These are phyloP conservation scores for Diutina neorugosa DNA, from an alignment of 1,139 yeast species.

Conservation along the genomic window DNA sequence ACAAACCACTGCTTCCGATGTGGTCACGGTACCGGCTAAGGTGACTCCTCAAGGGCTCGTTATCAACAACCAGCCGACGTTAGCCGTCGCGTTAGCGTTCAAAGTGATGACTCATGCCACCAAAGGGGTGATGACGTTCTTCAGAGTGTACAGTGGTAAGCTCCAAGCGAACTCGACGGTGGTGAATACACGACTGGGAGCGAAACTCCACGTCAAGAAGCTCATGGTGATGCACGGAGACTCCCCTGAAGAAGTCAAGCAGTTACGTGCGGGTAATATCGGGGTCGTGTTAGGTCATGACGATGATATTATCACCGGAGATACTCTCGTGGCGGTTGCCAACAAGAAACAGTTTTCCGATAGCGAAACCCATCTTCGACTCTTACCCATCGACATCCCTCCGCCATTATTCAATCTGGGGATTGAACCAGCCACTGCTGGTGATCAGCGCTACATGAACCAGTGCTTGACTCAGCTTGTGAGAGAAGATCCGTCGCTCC, in stretches of 20 bases:
- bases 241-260: slow-evolving; percentile 56
- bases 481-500: slow-evolving; percentile 73
- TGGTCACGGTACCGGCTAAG: slow-evolving; percentile 18
- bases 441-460: slow-evolving; percentile 63
- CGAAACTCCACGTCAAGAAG: slow-evolving; percentile 52
- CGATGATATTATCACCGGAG: slow-evolving; percentile 76
- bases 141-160: slow-evolving; percentile 78
- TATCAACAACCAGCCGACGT: slow-evolving; percentile 40
- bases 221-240: slow-evolving; percentile 84
- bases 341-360: slow-evolving; percentile 35
- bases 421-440: slow-evolving; percentile 72
- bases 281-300: slow-evolving; percentile 76
- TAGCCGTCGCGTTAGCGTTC: slow-evolving; percentile 79
- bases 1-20: slow-evolving; percentile 7
- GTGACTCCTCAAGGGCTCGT: slow-evolving; percentile 38
- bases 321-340: slow-evolving; percentile 57
- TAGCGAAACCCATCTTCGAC: slow-evolving; percentile 36
- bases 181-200: slow-evolving; percentile 59
- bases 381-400: slow-evolving; percentile 74
- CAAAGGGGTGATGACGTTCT: slow-evolving; percentile 75
- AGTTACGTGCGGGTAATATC: slow-evolving; percentile 65
- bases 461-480: slow-evolving; percentile 52
- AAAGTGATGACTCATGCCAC: slow-evolving; percentile 81
- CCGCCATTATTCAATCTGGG: slow-evolving; percentile 89
- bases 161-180: slow-evolving; percentile 50